Evolutionary conservation across 2,329 filamentous ascomycete genomes (phyloP).

Genomic region (Cercospora zeina): DNA sequence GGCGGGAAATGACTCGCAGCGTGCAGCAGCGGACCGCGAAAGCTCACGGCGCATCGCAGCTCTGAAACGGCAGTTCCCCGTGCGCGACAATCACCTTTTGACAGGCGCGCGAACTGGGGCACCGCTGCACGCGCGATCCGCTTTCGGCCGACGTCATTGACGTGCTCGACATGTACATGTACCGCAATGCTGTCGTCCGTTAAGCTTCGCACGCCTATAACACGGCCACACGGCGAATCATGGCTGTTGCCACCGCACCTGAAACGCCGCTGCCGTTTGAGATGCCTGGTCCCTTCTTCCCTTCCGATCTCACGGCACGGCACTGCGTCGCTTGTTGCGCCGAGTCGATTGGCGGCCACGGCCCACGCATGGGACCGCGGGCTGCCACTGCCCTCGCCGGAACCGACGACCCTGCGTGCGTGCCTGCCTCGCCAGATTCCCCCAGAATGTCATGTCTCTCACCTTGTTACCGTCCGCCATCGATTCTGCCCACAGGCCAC

Average conservation of each 20-base stretch:
- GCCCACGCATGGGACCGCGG: too few species aligned
- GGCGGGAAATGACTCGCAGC: slow-evolving; percentile 16
- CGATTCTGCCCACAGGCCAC: too few species aligned
- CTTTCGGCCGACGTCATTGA: slow-evolving; percentile 15
- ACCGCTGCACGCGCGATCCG: not conserved
- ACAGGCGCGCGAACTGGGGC: slow-evolving; percentile 13
- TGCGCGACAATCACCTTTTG: slow-evolving; percentile 16
- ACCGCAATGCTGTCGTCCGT: too few species aligned
- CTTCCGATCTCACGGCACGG: not conserved
- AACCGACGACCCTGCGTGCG: too few species aligned
- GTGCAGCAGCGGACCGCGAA: slow-evolving; percentile 9
- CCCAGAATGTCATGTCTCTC: too few species aligned
- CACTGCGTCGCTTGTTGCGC: too few species aligned
- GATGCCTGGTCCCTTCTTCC: not conserved
- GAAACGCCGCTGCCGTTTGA: not conserved
- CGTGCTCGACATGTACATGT: too few species aligned
- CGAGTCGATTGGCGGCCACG: too few species aligned
- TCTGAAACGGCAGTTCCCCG: slow-evolving; percentile 8
- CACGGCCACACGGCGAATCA: not conserved
- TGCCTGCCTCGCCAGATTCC: too few species aligned
- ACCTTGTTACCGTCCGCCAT: too few species aligned
- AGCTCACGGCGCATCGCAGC: not conserved
- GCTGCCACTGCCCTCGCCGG: too few species aligned
- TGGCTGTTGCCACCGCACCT: not conserved
- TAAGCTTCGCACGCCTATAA: not conserved